Conservation (phyloP, 371 early-diverging fungal genomes). For the Mortierella sp. region DNA sequence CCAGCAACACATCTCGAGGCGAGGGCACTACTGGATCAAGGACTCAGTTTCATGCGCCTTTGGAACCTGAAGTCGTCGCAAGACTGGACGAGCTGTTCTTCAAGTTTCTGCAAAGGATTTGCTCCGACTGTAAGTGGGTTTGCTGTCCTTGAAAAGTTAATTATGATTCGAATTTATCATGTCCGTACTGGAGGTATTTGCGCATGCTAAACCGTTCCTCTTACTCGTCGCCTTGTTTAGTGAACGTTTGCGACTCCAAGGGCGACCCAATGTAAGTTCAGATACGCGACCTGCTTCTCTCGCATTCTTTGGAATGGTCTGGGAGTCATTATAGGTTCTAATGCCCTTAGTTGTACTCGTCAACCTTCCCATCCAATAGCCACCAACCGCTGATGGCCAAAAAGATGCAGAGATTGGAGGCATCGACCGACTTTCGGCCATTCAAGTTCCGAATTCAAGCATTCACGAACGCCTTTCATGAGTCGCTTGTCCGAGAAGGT, state of each 20-base stretch:
- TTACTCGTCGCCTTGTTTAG: constrained; percentile 41
- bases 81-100: constrained; percentile 71
- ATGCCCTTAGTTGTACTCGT: background rate
- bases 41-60: constrained; percentile 62
- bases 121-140: constrained; percentile 66
- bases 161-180: background rate
- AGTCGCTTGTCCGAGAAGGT: constrained; percentile 66
- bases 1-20: constrained; percentile 2
- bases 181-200: background rate
- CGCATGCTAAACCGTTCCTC: background rate
- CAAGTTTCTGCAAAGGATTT: constrained; percentile 70
- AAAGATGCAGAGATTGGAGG: constrained; percentile 72
- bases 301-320: background rate
- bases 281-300: background rate
- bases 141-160: background rate
- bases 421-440: constrained; percentile 71
- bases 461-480: constrained; percentile 74
- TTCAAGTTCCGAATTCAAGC: constrained; percentile 80
- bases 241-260: constrained; percentile 68
- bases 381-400: constrained; percentile 77
- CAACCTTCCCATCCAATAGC: constrained; percentile 27
- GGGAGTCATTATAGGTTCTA: background rate
- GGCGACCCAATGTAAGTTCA: constrained; percentile 72
- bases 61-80: constrained; percentile 64
- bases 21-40: constrained; percentile 24